Base-by-base conservation (phyloP, 805 yeast genomes). In the Starmerella powellii region DNA sequence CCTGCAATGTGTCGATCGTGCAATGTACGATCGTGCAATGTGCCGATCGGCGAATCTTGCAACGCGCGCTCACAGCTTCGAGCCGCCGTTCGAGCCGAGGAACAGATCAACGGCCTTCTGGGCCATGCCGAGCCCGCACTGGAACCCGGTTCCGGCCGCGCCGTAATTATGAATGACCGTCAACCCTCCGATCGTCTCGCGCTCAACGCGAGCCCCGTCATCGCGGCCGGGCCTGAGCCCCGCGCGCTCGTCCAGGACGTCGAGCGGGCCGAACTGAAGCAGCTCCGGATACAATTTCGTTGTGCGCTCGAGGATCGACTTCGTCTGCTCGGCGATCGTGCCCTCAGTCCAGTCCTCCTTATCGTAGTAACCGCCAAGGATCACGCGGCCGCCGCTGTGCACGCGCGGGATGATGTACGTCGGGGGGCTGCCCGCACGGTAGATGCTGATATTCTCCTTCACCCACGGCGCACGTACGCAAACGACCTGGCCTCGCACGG, bases 401-500 rank as follows among this genome's bases (percentile, higher is more conserved):
- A 87, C 86, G 47, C 88, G 68, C 43, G 84, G 84, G 56, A 81
- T 81, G 40, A 76, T 67, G 51, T 80, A 80, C 1, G 85, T 78
- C 3, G 81, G 74, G 16, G 53, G 51, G 16, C 30, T 34, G 12
- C 47, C 50, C 16, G 19, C 45, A 2, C 19, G 21, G 27, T 35
- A 36, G 23, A 50, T 18, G n/a, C 46, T 28, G 44, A 64, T 67
- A 56, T 79, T 80, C 51, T 73, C 75, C 28, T 63, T 63, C 46
- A 80, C 64, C 51, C 78, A 80, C 3, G 86, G 85, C 0, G 85
- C 84, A 45, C 66, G 70, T 19, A 81, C 67, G 8, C 80, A 77
- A 17, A 80, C 78, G 20, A 81, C 85, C 56, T 82, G 93, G 5
- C 94, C 94, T 45, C 94, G 65, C 0, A 82, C 73, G 6, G 94